Percentiles rank a stretch among this genome's conserved stretches.
phyloP scores from a whole-genome alignment of 2,329 filamentous ascomycete genomes.

The Colletotrichum lentis region DNA sequence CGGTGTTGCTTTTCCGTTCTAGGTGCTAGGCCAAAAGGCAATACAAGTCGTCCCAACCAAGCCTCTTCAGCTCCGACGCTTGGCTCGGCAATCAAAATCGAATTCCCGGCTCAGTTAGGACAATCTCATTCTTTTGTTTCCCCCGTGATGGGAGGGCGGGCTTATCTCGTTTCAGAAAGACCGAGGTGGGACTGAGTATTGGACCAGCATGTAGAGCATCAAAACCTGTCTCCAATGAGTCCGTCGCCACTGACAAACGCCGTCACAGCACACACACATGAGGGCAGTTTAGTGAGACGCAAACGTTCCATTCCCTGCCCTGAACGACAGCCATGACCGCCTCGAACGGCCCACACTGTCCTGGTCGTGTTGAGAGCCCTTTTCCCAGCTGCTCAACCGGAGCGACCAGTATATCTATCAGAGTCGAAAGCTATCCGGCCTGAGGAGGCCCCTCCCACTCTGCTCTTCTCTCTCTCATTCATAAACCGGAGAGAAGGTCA shows the following conservation, averaged over 20 bases:
- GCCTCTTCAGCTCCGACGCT: no score
- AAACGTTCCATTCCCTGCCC: conserved; percentile 40
- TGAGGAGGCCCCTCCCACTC: conserved; percentile 25
- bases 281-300: conserved; percentile 24
- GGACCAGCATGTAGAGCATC: not conserved
- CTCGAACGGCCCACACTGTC: conserved; percentile 26
- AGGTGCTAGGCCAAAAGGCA: not conserved
- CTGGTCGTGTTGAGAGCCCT: conserved; percentile 24
- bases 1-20: not conserved
- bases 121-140: not conserved
- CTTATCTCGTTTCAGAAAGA: not conserved
- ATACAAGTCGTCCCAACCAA: not conserved
- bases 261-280: not conserved
- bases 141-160: conserved; percentile 3
- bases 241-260: not conserved
- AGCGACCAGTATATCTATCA: conserved; percentile 32
- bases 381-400: conserved; percentile 10
- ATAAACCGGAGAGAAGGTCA: conserved; percentile 26
- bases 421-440: conserved; percentile 33
- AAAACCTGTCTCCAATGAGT: not conserved
- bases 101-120: no score
- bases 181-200: not conserved
- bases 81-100: not conserved
- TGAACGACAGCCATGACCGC: conserved; percentile 31
- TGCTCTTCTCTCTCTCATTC: conserved; percentile 13